Conservation (phyloP, 164 flowering plant species). For the Kingdonia uniflora region DNA sequence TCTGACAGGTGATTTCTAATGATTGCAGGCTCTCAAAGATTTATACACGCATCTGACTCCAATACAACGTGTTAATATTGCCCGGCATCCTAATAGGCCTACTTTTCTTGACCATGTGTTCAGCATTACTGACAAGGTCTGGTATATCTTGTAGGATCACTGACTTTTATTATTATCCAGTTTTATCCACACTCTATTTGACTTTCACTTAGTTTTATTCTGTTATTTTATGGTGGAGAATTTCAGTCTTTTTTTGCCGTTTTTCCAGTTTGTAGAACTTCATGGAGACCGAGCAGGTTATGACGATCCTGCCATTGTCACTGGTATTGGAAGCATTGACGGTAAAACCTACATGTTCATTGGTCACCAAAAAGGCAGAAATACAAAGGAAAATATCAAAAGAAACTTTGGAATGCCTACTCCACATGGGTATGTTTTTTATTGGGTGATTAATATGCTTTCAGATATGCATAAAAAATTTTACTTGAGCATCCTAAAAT, state of each 20-base stretch:
- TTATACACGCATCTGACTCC: slow-evolving; percentile 77
- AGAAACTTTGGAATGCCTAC: slow-evolving; percentile 99
- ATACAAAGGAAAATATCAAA: slow-evolving; percentile 83
- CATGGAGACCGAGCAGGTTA: slow-evolving; percentile 98
- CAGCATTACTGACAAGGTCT: slow-evolving; percentile 87
- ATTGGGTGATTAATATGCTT: slow-evolving; percentile 1
- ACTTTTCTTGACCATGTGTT: slow-evolving; percentile 91
- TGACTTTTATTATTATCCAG: neutral
- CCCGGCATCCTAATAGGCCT: slow-evolving; percentile 94
- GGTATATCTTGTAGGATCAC: neutral
- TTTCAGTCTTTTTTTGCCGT: neutral
- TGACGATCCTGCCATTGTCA: slow-evolving; percentile 95
- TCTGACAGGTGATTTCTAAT: neutral
- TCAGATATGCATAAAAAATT: neutral
- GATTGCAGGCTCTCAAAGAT: slow-evolving; percentile 68
- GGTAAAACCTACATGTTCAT: slow-evolving; percentile 84
- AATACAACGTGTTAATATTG: slow-evolving; percentile 81
- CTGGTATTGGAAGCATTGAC: slow-evolving; percentile 83
- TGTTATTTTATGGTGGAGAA: neutral
- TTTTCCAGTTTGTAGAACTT: slow-evolving; percentile 79
- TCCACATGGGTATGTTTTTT: slow-evolving; percentile 80
- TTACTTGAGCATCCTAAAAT: neutral
- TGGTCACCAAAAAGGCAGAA: slow-evolving; percentile 96
- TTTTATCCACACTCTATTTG: neutral
- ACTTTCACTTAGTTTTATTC: neutral